Base-by-base conservation (phyloP, 208 protist genomes). In the Leishmania guyanensis region DNA sequence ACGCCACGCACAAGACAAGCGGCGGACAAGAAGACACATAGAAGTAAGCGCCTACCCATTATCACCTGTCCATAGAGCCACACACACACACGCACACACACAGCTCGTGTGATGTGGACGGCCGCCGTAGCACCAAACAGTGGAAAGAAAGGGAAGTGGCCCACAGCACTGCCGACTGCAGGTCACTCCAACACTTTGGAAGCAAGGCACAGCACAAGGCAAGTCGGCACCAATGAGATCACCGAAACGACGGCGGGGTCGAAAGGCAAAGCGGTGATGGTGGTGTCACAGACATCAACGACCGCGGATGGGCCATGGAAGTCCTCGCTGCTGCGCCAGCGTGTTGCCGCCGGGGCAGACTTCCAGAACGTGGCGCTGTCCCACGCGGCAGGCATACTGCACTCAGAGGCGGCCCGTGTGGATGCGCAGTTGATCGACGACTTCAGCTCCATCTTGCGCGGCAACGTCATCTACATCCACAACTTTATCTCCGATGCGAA, bases 381-480 rank as follows among this genome's bases (percentile, higher is more conserved):
- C 16, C 92, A 91, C 77, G 93, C 95, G 0, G 73, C 93, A 5
- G 76, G 78, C 68, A 86, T 98, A 50, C 46, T 98, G 75, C 83
- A 82, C 39, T 88, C 82, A 33, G 95, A 98, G 77, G 78, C 88
- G 17, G 92, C 95, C 3, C 88, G 92, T 10, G 85, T 93, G 39
- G 91, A 98, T 77, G 92, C 84, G 4, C 83, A 90, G 68, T 86
- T 98, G 36, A 78, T 91, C 36, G 91, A 95, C 10, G 93, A 97
- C 87, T 95, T 94, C 80, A 82, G 22, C 9, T 17, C 91, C 3
- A 75, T 97, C 29, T 73, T 97, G 9, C 80, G 90, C 39, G 96
- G 96, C 48, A 93, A 96, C 81, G 87, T 89, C 36, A 85, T 98
- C 3, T 98, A 98, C 86, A 94, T 98, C 33, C 95, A 90, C 74